Conservation (phyloP, 768 basidiomycete genomes). For the Russula brevipes region DNA sequence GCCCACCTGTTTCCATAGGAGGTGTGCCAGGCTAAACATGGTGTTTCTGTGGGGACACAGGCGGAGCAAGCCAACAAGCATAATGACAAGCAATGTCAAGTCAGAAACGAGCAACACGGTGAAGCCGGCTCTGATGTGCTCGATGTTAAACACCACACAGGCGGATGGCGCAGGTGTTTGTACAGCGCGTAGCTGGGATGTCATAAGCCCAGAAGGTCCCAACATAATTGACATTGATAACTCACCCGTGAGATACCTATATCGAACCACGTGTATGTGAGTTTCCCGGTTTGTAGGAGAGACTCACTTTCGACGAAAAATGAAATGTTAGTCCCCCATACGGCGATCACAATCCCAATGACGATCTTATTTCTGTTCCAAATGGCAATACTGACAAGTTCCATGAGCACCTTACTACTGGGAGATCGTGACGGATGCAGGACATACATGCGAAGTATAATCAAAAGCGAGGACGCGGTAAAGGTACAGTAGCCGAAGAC, state of each 20-base stretch:
- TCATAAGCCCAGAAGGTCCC: too few species aligned
- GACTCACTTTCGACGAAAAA: neutral
- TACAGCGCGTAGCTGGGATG: too few species aligned
- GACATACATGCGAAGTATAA: slow-evolving; percentile 3
- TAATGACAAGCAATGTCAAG: neutral
- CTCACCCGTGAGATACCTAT: neutral
- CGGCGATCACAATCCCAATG: neutral
- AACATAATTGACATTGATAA: too few species aligned
- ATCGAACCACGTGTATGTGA: neutral
- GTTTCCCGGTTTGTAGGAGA: too few species aligned
- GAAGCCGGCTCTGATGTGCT: neutral
- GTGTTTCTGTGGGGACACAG: neutral
- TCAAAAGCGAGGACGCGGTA: neutral
- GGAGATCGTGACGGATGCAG: too few species aligned
- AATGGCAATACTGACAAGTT: neutral
- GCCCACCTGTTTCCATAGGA: too few species aligned
- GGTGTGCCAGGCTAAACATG: too few species aligned
- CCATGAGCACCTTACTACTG: neutral
- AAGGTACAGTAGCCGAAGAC: neutral
- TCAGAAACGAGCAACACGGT: neutral
- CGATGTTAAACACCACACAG: too few species aligned
- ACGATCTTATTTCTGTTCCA: slow-evolving; percentile 3
- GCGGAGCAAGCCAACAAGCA: neutral
- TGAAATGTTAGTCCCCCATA: neutral
- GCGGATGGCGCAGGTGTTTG: too few species aligned